Evolutionary conservation across 2,329 filamentous ascomycete genomes (phyloP).

Genomic region (Aspergillus pseudonomiae): DNA sequence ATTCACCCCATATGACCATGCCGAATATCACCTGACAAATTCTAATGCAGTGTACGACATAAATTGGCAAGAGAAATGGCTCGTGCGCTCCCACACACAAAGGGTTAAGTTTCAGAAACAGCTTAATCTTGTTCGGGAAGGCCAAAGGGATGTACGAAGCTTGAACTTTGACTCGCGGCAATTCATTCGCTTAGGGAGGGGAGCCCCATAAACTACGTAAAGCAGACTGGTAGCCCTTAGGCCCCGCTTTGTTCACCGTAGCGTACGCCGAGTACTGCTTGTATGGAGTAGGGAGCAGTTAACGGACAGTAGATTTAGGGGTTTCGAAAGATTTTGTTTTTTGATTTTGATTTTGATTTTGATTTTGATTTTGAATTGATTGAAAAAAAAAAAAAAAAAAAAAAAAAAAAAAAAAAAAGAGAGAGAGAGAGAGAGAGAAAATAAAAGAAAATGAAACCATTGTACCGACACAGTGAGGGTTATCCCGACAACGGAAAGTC

Average conservation of each 20-base stretch:
- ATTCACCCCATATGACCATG: conserved; percentile 3
- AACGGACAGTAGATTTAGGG: not conserved
- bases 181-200: conserved; percentile 12
- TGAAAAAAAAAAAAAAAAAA: not conserved
- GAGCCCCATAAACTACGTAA: not conserved
- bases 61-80: not conserved
- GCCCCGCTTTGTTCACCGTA: not conserved
- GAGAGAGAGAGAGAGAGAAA: not conserved
- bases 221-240: conserved; percentile 3
- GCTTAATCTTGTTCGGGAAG: conserved; percentile 17
- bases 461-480: not conserved
- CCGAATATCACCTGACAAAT: conserved; percentile 5
- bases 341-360: too few species aligned
- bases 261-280: not conserved
- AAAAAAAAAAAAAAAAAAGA: not conserved
- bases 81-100: not conserved
- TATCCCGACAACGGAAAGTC: not conserved
- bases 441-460: not conserved
- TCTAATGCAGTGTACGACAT: not conserved
- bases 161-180: conserved; percentile 14
- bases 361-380: too few species aligned
- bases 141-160: conserved; percentile 16
- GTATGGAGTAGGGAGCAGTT: not conserved
- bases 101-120: conserved; percentile 9
- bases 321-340: not conserved